Evolutionary conservation across 179 eudicot genomes (phyloP), one percentile per base, ranked within the genome.

Genomic region (Spinacia oleracea): DNA sequence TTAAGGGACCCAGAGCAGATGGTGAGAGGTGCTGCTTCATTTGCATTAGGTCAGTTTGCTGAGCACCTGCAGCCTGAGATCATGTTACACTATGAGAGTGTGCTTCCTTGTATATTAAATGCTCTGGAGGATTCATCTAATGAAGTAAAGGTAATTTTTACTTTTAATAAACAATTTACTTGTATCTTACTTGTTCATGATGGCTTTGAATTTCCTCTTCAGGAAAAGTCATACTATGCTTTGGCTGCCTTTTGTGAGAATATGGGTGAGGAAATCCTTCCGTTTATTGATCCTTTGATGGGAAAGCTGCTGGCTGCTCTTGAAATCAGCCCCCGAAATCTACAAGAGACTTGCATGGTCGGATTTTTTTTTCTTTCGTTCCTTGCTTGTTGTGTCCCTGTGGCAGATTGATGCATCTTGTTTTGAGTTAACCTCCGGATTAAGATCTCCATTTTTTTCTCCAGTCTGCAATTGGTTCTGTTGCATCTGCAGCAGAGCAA

Each of bases 291-390:
- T 78, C 92, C 98, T 81, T 84, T 96, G 83, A 93, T 72, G 98
- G 89, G 83, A 73, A 93, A 88, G 80, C 86, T 96, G 79, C 90
- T 96, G 73, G 85, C 87, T 35, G 91, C 97, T 62, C 93, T 96
- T 63, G 93, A 96, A 74, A 91, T 50, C 83, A 96, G 92, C 78
- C 89, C 99, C 50, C 89, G 95, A 70, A 93, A 88, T 76, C 83
- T 93, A 86, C 98, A 96, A 86, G 98, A 93, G 87, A 93, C 99
- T 55, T 96, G 99, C 96, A 93, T 96, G 99, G 99, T 96, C 83
- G 81, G 70, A 65, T 71, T 63, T 56, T 76, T 63, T 56, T 76
- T 53, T 32, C 27, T 27, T 46, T 60, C 31, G 18, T 27, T 4
- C 16, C 53, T 65, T 23, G 25, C 27, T 63, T 69, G 34, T 3